Evolutionary conservation across 495 filamentous ascomycete genomes (phyloP), one percentile per base, ranked within the genome.

Genomic region (Talaromyces thailandensis): DNA sequence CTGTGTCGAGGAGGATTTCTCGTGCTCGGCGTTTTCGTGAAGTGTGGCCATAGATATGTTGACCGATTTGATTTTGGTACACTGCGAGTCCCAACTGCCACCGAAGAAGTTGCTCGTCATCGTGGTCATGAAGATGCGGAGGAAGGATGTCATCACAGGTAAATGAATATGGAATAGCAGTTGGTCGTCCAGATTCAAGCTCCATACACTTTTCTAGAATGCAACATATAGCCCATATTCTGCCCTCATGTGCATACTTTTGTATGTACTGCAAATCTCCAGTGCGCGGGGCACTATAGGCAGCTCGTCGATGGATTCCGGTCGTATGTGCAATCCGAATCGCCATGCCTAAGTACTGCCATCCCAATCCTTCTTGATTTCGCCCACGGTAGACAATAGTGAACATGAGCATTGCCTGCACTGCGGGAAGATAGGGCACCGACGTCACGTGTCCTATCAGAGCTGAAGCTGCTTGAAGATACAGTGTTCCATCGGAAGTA

Each of bases 281-380:
- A 6, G 28, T 23, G 5, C 28, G 56, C 2, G 56, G 56, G 21
- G 56, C 56, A 37, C 56, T 58, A 37, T 58, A 18, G 3, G 29
- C 29, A n/a, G 56, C 56, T 58, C 56, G 57, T 12, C 53, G 26
- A 32, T 68, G 65, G 6, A 66, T 43, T 5, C 64, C 66, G 6
- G 56, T 61, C 12, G 66, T 63, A 45, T 65, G 63, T 4, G 66
- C 66, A 28, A 67, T 40, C 21, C 66, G 50, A 29, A 67, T 67
- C 23, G 66, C 66, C 26, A 63, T 60, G 5, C 66, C 64, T 6
- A 67, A 43, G 32, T 63, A 63, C 28, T 58, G 56, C 56, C 56
- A 58, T 18, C 56, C 56, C 56, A 58, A n/a, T 35, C 56, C 56
- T 37, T 58, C 56, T 37, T 58, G 26, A 16, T 58, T 58, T 1